Percentiles rank a stretch among this genome's conserved stretches.
phyloP scores from a whole-genome alignment of 176 grass and related monocot species.

The Coix lacrymajobi region DNA sequence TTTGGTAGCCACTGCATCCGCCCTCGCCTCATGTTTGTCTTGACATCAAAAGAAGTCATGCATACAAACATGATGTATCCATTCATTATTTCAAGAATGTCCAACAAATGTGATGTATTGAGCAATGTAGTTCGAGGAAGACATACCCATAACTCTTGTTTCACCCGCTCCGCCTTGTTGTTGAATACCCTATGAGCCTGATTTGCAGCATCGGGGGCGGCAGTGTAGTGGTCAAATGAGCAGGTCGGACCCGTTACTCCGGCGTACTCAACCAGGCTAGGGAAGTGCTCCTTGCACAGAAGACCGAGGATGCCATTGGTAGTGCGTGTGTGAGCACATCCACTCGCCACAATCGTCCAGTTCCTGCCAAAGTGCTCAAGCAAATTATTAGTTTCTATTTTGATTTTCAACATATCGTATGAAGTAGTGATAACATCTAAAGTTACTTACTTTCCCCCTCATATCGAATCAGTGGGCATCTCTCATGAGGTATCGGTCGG shows the following conservation, averaged over 20 bases:
- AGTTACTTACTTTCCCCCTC: background rate
- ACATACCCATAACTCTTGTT: background rate
- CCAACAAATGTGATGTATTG: background rate
- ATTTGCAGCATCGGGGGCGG: background rate
- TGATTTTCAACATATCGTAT: background rate
- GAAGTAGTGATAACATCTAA: background rate
- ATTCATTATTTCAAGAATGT: background rate
- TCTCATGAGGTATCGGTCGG: background rate
- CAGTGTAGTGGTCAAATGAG: background rate
- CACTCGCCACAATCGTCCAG: background rate
- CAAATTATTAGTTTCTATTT: background rate
- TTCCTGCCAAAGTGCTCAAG: background rate
- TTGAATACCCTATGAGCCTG: too few species aligned
- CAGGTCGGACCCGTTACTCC: too few species aligned
- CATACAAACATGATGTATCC: background rate
- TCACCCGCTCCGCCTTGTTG: background rate
- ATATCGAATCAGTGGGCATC: background rate
- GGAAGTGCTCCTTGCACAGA: background rate
- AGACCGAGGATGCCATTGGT: background rate
- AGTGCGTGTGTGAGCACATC: background rate
- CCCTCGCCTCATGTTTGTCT: too few species aligned
- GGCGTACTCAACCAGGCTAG: fast-evolving
- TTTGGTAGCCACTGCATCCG: too few species aligned
- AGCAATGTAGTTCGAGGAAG: background rate
- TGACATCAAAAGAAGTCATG: background rate